A percentile compares a stretch with the other conserved stretches of the same genome.
These are phyloP conservation scores for Alternaria atra DNA, from an alignment of 2,329 filamentous ascomycete genomes.

Conservation along the genomic window DNA sequence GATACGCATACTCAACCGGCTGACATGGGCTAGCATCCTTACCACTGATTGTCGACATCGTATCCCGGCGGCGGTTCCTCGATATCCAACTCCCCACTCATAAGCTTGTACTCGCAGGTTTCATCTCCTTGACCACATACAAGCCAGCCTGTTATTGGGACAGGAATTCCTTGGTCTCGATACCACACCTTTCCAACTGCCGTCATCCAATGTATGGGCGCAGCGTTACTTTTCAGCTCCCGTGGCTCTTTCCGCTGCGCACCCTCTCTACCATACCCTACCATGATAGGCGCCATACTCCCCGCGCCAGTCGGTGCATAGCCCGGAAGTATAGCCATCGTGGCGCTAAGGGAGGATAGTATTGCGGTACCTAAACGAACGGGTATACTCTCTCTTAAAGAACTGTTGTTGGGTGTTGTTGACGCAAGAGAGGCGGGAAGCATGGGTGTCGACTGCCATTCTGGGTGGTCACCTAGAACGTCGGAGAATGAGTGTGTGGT, in stretches of 20 bases:
- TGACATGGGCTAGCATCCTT: too few species aligned
- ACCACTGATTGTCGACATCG: neutral
- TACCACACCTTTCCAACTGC: constrained; percentile 13
- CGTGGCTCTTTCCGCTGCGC: neutral
- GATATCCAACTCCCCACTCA: constrained; percentile 2
- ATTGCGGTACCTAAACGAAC: neutral
- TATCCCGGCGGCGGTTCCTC: neutral
- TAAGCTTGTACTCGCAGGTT: constrained; percentile 2
- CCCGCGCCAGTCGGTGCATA: neutral
- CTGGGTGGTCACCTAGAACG: constrained; percentile 3
- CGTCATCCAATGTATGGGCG: constrained; percentile 9
- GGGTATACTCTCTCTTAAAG: neutral
- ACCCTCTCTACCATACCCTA: neutral
- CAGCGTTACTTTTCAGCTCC: neutral
- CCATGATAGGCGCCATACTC: neutral
- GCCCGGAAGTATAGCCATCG: neutral
- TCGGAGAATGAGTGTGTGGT: constrained; percentile 6
- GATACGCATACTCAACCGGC: neutral
- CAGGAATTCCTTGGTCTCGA: neutral
- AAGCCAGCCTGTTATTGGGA: constrained; percentile 2
- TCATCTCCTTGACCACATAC: neutral
- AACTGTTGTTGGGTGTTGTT: neutral
- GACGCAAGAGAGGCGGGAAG: neutral
- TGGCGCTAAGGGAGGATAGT: neutral
- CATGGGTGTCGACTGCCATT: neutral